Conservation (phyloP, 306 rosid genomes). For the Malus domestica region DNA sequence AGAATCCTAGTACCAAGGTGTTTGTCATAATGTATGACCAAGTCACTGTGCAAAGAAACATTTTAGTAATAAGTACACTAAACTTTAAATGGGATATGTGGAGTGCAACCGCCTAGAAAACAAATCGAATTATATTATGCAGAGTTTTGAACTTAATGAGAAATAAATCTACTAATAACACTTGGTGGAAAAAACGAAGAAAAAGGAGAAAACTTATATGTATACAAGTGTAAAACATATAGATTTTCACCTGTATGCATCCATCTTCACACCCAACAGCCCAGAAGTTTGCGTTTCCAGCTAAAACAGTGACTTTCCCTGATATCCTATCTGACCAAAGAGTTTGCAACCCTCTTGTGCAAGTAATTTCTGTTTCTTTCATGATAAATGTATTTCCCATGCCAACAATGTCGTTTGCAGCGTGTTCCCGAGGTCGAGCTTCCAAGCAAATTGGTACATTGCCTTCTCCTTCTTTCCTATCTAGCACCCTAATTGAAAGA, state of each 20-base stretch:
- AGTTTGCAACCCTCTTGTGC: constrained; percentile 53
- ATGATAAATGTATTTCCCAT: constrained; percentile 59
- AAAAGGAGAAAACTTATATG: neutral
- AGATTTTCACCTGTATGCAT: constrained; percentile 63
- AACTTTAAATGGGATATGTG: neutral
- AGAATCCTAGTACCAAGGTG: neutral
- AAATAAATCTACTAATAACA: neutral
- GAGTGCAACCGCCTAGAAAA: neutral
- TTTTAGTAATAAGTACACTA: too few species aligned
- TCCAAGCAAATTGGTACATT: constrained; percentile 68
- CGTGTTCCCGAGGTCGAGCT: constrained; percentile 75
- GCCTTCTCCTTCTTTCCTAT: constrained; percentile 70
- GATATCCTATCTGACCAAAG: constrained; percentile 95
- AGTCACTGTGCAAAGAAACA: neutral
- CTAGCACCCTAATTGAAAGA: constrained; percentile 75
- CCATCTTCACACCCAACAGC: constrained; percentile 99
- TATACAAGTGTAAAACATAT: neutral
- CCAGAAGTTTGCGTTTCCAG: constrained; percentile 93
- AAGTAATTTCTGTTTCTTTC: constrained; percentile 83
- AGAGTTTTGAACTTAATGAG: neutral
- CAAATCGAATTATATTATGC: neutral
- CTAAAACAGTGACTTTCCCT: constrained; percentile 90
- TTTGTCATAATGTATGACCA: neutral
- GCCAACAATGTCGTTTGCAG: constrained; percentile 67
- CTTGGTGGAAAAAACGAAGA: neutral